Evolutionary conservation across 495 filamentous ascomycete genomes (phyloP).

Genomic region (Penicillium mononematosum): DNA sequence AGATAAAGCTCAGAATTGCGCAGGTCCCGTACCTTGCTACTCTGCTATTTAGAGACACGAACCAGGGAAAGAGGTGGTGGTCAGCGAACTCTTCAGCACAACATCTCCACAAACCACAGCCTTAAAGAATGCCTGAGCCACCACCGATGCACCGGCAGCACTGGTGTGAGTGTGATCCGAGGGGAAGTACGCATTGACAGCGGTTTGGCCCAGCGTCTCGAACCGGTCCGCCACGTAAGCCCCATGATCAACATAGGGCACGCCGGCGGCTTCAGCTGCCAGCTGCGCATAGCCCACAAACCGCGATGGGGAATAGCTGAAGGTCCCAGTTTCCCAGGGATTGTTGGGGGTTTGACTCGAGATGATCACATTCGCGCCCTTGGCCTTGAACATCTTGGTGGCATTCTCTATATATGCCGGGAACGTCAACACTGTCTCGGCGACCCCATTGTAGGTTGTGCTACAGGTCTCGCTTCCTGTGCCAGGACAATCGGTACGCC

Average conservation of each 20-base stretch:
- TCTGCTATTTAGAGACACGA: conserved; percentile 24
- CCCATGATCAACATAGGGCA: conserved; percentile 62
- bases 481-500: conserved; percentile 57
- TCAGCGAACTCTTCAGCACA: conserved; percentile 35
- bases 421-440: conserved; percentile 58
- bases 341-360: conserved; percentile 63
- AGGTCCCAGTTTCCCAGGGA: conserved; percentile 57
- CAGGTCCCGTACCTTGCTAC: background rate
- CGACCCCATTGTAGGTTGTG: conserved; percentile 48
- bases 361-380: conserved; percentile 64
- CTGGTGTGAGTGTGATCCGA: conserved; percentile 67
- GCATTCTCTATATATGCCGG: conserved; percentile 58
- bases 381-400: conserved; percentile 48
- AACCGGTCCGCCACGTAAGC: conserved; percentile 55
- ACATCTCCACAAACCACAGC: conserved; percentile 48
- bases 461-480: conserved; percentile 55
- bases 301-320: conserved; percentile 38
- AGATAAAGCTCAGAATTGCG: background rate
- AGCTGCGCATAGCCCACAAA: conserved; percentile 58
- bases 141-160: conserved; percentile 54
- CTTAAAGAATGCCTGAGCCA: conserved; percentile 62
- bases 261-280: conserved; percentile 46
- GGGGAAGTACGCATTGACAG: conserved; percentile 53
- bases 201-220: conserved; percentile 44
- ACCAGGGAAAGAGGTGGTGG: conserved; percentile 31